These are phyloP conservation scores for Pythium biforme DNA, from an alignment of 352 stramenopile genomes.

Conservation along the genomic window DNA sequence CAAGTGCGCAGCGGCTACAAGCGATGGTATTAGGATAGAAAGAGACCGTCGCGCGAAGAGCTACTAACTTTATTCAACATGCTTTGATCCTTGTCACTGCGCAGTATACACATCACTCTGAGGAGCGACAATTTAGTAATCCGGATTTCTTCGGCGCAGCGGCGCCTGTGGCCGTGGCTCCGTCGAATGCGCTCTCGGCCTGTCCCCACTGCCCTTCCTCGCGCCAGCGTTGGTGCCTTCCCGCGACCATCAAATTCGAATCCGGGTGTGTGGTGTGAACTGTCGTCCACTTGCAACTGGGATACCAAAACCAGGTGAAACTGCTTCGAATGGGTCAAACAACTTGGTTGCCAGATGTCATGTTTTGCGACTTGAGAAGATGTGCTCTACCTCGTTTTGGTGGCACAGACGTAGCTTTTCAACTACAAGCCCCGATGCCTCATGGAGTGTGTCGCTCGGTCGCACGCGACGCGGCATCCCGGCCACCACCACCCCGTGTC, in stretches of 20 bases:
- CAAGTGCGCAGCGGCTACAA: slow-evolving; percentile 55
- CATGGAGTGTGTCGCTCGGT: neutral
- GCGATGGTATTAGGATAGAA: slow-evolving; percentile 31
- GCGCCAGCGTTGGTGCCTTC: slow-evolving; percentile 11
- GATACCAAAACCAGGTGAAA: slow-evolving; percentile 4
- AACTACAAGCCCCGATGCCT: neutral
- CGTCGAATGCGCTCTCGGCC: neutral
- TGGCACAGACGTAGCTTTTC: neutral
- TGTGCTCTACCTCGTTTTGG: neutral
- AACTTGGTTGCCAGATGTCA: neutral
- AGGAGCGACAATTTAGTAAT: too few species aligned
- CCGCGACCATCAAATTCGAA: slow-evolving; percentile 1
- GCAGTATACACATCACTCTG: too few species aligned
- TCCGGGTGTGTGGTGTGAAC: neutral
- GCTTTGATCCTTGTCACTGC: too few species aligned
- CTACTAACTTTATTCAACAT: neutral
- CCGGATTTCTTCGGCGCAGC: too few species aligned
- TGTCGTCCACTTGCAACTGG: neutral
- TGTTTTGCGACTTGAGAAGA: neutral
- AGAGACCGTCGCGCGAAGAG: neutral
- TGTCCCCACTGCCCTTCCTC: neutral
- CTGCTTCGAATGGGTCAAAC: neutral
- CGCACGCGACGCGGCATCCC: neutral
- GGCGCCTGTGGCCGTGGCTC: too few species aligned
- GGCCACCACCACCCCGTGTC: neutral